phyloP scores from a whole-genome alignment of 208 protist species.

The Wallacemonas sp. region DNA sequence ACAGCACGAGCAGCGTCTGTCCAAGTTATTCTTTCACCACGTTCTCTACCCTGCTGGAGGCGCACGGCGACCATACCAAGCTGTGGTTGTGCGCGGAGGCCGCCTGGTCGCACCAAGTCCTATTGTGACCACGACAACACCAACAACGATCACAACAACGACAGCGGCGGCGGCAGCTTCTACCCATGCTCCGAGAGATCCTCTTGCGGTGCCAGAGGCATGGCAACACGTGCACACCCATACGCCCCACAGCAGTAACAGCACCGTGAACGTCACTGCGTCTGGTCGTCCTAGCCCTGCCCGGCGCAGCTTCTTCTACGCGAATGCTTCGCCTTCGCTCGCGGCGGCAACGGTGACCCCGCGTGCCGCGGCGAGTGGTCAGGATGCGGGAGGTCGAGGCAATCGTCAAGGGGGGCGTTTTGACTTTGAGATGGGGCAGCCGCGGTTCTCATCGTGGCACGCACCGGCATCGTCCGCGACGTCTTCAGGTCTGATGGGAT shows the following conservation, averaged over 20 bases:
- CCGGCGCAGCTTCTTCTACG: constrained; percentile 35
- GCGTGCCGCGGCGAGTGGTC: not conserved
- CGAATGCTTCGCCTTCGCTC: not conserved
- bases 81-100: constrained; percentile 63
- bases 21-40: constrained; percentile 81
- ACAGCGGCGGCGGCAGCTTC: not conserved
- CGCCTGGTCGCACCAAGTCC: constrained; percentile 28
- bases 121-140: no score
- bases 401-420: not conserved
- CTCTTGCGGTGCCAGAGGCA: constrained; percentile 32
- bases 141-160: no score
- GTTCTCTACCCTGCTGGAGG: constrained; percentile 72
- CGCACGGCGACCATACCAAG: constrained; percentile 63
- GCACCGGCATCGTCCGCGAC: not conserved
- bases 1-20: constrained; percentile 59
- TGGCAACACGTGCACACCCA: not conserved
- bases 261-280: not conserved
- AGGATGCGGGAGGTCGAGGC: not conserved
- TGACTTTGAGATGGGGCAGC: constrained; percentile 10
- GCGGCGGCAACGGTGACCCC: not conserved
- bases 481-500: no score
- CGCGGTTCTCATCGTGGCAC: constrained; percentile 4
- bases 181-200: constrained; percentile 5
- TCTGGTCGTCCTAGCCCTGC: constrained; percentile 21
- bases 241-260: not conserved